Base-by-base conservation (phyloP, 73 alveolate genomes). In the Blepharisma stoltei region DNA sequence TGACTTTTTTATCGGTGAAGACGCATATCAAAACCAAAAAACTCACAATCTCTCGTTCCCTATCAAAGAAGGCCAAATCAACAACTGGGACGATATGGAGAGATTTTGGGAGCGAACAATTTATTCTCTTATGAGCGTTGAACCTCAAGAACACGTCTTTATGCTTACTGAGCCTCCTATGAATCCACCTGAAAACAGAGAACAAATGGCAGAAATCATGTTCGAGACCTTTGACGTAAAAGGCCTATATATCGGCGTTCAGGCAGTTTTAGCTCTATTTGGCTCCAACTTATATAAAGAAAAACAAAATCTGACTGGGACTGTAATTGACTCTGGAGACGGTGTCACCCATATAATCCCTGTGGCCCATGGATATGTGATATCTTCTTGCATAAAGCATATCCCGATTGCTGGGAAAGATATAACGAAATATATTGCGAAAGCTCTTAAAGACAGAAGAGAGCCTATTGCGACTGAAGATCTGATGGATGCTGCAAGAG, bases 111-210 rank as follows among this genome's bases (percentile, higher is more conserved):
- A 95, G 77, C 90, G 93, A 69, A 83, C 96, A 7, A 90, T 90
- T 78, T 88, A 81, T 46, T 86, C 88, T 77, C 83, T 84, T 55
- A 78, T 92, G 47, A 77, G 97, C 60, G 78, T 94, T 83, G 98
- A 92, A 71, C 98, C 98, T 8, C 97, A 92, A 55, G 96, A 96
- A 67, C 92, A 97, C 86, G 87, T 85, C 54, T 93, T 96, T 70
- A 80, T 95, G 27, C 90, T 96, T 66, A 96, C 99, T 48, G 99
- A 96, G 78, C 99, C 99, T n/a, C 99, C 99, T 4, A 89, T 96
- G 96, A 96, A 96, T 81, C 96, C 99, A 25, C 99, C 99, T 23
- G 99, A 96, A 89, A 96, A 96, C 86, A 86, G 99, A 71, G 99
- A 96, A 88, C 88, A 92, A 77, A 93, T 96, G 94, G 99, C 99